Evolutionary conservation across 2,329 filamentous ascomycete genomes (phyloP), one percentile per base, ranked within the genome.

Genomic region (Cercospora sesami): DNA sequence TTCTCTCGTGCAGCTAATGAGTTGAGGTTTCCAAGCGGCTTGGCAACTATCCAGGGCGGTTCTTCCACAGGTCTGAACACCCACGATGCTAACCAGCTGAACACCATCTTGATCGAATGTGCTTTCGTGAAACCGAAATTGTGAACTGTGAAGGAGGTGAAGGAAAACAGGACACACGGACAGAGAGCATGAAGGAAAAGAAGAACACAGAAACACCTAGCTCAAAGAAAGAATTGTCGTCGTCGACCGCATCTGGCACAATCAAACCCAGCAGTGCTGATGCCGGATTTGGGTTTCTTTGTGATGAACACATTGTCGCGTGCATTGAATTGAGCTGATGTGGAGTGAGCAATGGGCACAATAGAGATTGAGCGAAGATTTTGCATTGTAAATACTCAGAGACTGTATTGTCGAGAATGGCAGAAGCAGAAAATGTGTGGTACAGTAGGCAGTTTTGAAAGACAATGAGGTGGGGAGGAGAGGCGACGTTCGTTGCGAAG

Each of bases 201-300:
- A 59, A 30, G 16, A 28, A 30, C n/a, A 36, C n/a, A 36, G 31
- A 36, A 21, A 23, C 18, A 59, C 30, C 55, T 36, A 36, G 55
- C 30, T 59, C 55, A 59, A 36, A 59, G 53, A 59, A 31, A 59
- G 28, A 36, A 42, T 42, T 42, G 36, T 42, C 31, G 26, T 36
- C n/a, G 55, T 36, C 12, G 28, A 23, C 30, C 55, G 55, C 28
- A 59, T 59, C 30, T 59, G 55, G 55, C 55, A 59, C 55, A 36
- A 59, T 59, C 55, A 23, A 36, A 28, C 18, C n/a, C 31, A 30
- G 55, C 55, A n/a, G 18, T 59, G 14, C 28, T 31, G 31, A 33
- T 36, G 30, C n/a, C 30, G 55, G n/a, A 33, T 23, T 2, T 12
- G 55, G n/a, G 10, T 36, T 59, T 14, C 55, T 59, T 59, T 59